These are phyloP conservation scores for Penicillium carneum DNA, from an alignment of 2,329 filamentous ascomycete species.

Conservation along the genomic window DNA sequence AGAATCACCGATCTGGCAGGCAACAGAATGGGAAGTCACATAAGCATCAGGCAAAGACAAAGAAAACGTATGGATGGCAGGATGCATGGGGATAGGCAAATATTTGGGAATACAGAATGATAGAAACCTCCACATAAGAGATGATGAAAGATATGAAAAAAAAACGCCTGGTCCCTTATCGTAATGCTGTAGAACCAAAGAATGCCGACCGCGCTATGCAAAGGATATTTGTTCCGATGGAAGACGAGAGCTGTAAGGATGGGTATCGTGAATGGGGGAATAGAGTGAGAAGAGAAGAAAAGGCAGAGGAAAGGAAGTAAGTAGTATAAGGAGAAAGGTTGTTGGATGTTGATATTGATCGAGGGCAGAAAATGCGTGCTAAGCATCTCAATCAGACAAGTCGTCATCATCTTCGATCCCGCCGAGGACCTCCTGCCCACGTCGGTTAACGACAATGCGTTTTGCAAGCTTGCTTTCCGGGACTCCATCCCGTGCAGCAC, in stretches of 20 bases:
- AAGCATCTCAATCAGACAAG: conserved; percentile 32
- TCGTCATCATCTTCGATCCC: conserved; percentile 46
- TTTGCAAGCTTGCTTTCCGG: conserved; percentile 77
- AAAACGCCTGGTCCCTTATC: conserved; percentile 43
- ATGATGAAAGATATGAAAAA: conserved; percentile 33
- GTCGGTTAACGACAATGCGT: conserved; percentile 66
- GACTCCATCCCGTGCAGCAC: conserved; percentile 86
- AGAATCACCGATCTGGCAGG: conserved; percentile 10
- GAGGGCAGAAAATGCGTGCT: not conserved
- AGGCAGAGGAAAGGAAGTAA: conserved; percentile 21
- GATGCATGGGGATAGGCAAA: conserved; percentile 14
- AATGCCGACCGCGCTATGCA: conserved; percentile 53
- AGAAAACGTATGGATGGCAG: conserved; percentile 20
- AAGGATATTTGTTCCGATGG: conserved; percentile 40
- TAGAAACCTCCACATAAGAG: conserved; percentile 20
- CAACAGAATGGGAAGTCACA: conserved; percentile 23
- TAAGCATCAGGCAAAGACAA: conserved; percentile 16
- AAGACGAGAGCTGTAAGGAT: conserved; percentile 43
- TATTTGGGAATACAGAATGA: conserved; percentile 20
- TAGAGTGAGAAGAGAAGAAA: conserved; percentile 28
- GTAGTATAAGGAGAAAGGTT: conserved; percentile 11
- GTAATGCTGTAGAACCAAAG: conserved; percentile 45
- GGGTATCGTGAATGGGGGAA: conserved; percentile 49
- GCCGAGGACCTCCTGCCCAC: conserved; percentile 47
- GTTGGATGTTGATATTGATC: not conserved